Evolutionary conservation across 2,329 filamentous ascomycete genomes (phyloP), one percentile per base, ranked within the genome.

Genomic region (Aquanectria penicillioides): DNA sequence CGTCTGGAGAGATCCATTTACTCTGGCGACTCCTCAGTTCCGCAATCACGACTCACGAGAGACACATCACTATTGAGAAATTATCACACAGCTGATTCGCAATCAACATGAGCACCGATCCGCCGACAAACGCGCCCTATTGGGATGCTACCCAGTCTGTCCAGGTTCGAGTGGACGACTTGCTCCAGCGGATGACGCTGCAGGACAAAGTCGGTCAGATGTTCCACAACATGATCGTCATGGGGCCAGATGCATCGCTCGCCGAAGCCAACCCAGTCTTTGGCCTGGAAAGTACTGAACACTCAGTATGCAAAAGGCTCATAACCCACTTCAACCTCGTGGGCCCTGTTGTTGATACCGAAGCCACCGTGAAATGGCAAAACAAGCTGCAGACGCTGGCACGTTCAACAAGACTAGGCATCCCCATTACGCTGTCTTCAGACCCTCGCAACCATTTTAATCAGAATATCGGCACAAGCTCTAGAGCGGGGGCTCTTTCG

Each of bases 321-420:
- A 61, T 63, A n/a, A 78, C 79, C 2, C 80, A 82, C 46, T 81
- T 81, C 72, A 83, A 78, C 60, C 66, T 80, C 2, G 76, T 77
- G 13, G 81, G 78, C 26, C 73, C 74, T 6, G 76, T 85, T 37
- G 60, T 59, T 18, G 73, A 79, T 47, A 73, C 77, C 6, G 49
- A 48, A n/a, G 13, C 62, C 18, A 61, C 65, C 3, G 80, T 77
- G 0, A 68, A 72, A 33, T 81, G 75, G 69, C 69, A 78, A 66
- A 82, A 76, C 61, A 63, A 56, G 7, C 46, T 81, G 4, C 80
- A 82, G 60, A 63, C 74, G 51, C 70, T 72, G 15, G 80, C 80
- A 2, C 38, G 75, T n/a, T 69, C 76, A 23, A 81, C 78, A 0
- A 71, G 79, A 0, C 74, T 82, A 4, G 79, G 80, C 1, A 82